These are phyloP conservation scores for Cadophora malorum DNA, from an alignment of 2,329 filamentous ascomycete species.

Conservation along the genomic window DNA sequence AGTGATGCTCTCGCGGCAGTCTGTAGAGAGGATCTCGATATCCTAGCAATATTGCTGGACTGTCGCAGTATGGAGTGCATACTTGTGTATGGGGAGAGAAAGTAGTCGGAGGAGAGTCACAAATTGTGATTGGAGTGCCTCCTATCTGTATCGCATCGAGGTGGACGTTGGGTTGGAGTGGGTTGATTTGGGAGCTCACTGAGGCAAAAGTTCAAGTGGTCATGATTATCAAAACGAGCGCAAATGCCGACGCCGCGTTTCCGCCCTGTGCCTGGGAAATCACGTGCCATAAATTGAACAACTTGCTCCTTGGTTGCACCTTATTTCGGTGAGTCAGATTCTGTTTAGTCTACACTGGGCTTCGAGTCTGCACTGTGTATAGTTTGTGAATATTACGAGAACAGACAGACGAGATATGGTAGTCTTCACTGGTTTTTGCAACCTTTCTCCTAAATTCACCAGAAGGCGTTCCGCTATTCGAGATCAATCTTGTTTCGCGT, in stretches of 20 bases:
- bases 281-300: neutral
- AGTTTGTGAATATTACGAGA: no score
- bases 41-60: conserved; percentile 69
- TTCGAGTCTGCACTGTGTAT: no score
- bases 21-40: conserved; percentile 63
- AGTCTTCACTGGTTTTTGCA: no score
- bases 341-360: no score
- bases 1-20: conserved; percentile 56
- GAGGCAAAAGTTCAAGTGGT: conserved; percentile 20
- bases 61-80: conserved; percentile 74
- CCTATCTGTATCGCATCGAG: conserved; percentile 35
- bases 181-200: conserved; percentile 18
- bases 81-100: conserved; percentile 47
- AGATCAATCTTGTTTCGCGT: no score
- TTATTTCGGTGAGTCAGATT: no score
- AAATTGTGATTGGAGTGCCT: conserved; percentile 31
- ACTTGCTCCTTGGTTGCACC: no score
- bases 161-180: neutral
- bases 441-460: no score
- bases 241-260: conserved; percentile 14
- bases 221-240: conserved; percentile 26
- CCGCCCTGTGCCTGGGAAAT: conserved; percentile 4
- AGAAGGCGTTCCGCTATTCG: no score
- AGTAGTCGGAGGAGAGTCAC: conserved; percentile 31
- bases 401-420: no score